Evolutionary conservation across 2,329 filamentous ascomycete genomes (phyloP).

Genomic region (Chrysoporthe austroafricana): DNA sequence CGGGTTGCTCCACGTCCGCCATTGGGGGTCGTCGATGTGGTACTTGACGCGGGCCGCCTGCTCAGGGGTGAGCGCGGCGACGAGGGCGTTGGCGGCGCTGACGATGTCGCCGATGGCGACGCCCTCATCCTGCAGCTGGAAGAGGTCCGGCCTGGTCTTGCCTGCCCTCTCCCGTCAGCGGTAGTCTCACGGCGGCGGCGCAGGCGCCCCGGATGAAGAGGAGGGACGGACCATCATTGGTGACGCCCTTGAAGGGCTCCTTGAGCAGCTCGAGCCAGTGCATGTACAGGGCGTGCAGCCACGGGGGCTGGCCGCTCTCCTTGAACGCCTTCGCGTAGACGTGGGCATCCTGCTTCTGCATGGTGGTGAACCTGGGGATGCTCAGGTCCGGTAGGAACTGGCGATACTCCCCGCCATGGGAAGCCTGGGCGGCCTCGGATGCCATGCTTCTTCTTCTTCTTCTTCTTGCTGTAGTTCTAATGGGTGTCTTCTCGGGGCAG

Average conservation of each 20-base stretch:
- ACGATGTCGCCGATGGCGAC: constrained; percentile 63
- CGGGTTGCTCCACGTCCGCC: constrained; percentile 73
- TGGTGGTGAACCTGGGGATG: constrained; percentile 63
- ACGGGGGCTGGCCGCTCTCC: constrained; percentile 63
- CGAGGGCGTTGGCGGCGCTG: constrained; percentile 49
- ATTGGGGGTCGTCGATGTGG: constrained; percentile 71
- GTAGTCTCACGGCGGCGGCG: too few relatives aligned
- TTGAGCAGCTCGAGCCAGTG: constrained; percentile 62
- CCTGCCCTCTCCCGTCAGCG: constrained; percentile 41
- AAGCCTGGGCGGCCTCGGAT: constrained; percentile 13
- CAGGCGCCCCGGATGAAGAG: neutral
- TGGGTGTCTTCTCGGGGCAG: too few relatives aligned
- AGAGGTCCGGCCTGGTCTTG: constrained; percentile 56
- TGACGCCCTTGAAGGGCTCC: constrained; percentile 74
- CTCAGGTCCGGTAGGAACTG: constrained; percentile 65
- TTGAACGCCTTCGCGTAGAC: constrained; percentile 66
- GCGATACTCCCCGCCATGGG: constrained; percentile 49
- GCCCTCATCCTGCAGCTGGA: constrained; percentile 65
- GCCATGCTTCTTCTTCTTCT: constrained; percentile 11
- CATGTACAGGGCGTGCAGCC: constrained; percentile 64
- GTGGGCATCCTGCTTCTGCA: constrained; percentile 65
- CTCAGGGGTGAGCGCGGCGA: constrained; percentile 49
- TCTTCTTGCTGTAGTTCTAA: neutral
- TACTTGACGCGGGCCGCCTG: constrained; percentile 56
- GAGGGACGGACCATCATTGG: constrained; percentile 60